Conservation (phyloP, 805 yeast species). For the Blastobotrys attinorum region DNA sequence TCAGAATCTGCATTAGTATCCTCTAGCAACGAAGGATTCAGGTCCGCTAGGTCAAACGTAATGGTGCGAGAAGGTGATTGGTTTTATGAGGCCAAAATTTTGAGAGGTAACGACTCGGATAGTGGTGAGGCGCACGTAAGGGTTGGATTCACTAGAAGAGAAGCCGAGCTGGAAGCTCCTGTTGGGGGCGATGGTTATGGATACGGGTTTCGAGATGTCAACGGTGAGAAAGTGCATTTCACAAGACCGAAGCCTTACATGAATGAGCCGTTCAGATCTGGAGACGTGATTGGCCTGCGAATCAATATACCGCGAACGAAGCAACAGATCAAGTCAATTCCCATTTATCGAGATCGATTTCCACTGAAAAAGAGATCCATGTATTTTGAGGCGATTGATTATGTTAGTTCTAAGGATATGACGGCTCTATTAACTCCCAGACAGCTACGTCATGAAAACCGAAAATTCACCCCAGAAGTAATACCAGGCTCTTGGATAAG, state of each 20-base stretch:
- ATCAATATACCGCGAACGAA: conserved; percentile 51
- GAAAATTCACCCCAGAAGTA: conserved; percentile 22
- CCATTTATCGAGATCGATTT: conserved; percentile 66
- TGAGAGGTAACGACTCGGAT: conserved; percentile 29
- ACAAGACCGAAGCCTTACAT: conserved; percentile 57
- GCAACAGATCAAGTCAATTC: conserved; percentile 1
- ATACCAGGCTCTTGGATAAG: conserved; percentile 45
- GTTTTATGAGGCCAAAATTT: conserved; percentile 69
- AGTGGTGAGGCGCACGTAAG: conserved; percentile 52
- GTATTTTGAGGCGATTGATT: conserved; percentile 82
- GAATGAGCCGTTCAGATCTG: conserved; percentile 50
- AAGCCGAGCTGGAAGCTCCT: conserved; percentile 87
- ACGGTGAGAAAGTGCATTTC: conserved; percentile 67
- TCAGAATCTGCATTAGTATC: conserved; percentile 36
- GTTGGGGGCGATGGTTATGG: conserved; percentile 95
- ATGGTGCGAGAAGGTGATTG: conserved; percentile 71
- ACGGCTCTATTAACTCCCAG: conserved; percentile 51
- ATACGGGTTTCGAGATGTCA: conserved; percentile 76
- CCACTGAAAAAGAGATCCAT: conserved; percentile 74
- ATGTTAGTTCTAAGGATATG: conserved; percentile 58
- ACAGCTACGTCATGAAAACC: conserved; percentile 7
- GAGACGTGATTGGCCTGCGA: conserved; percentile 78
- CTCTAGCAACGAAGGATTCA: conserved; percentile 67
- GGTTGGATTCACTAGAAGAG: conserved; percentile 75
- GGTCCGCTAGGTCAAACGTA: conserved; percentile 66